Base-by-base conservation (phyloP, 2,329 filamentous ascomycete genomes). In the Graphilbum fragrans region DNA sequence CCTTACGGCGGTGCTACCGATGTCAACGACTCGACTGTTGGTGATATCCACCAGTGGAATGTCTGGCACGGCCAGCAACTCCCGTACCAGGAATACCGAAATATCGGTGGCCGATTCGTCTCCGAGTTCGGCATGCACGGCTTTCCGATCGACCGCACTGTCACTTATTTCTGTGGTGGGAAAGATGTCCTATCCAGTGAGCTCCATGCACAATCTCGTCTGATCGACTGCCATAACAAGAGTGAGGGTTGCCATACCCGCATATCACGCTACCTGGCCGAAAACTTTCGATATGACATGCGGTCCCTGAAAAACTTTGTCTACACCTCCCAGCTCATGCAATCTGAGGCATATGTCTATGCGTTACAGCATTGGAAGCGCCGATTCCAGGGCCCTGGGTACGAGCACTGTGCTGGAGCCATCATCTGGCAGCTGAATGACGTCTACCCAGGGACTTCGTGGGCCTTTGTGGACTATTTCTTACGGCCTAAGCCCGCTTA, bases 31-130 rank as follows among this genome's bases (percentile, higher is more conserved):
- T 31, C 29, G 3, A 25, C 29, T 5, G 35, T 38, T 2, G 83
- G 83, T 31, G 83, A 88, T 55, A 74, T 87, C 57, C 83, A 88
- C 57, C 81, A 87, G 56, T 88, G 83, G 83, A 83, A 86, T 52
- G 55, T 87, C 10, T 88, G 83, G 83, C 82, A 88, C 52, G 82
- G 82, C 25, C 83, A 86, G 52, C 53, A 86, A 11, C 87, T 82
- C 82, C 80, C 81, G 44, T 87, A 86, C 52, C 83, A 87, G 53
- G 75, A 80, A 44, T 82, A 80, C 42, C 74, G 80, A 48, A 72
- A 70, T 16, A 68, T 87, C 12, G 72, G 74, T 22, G 82, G 82
- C 5, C 73, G 83, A 1, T 87, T 88, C 60, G 80, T 86, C 43
- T 82, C 77, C 50, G 83, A 87, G 54, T 88, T 87, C 49, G 83